phyloP scores from a whole-genome alignment of 2,329 filamentous ascomycete species.

The Zymoseptoria passerinii region DNA sequence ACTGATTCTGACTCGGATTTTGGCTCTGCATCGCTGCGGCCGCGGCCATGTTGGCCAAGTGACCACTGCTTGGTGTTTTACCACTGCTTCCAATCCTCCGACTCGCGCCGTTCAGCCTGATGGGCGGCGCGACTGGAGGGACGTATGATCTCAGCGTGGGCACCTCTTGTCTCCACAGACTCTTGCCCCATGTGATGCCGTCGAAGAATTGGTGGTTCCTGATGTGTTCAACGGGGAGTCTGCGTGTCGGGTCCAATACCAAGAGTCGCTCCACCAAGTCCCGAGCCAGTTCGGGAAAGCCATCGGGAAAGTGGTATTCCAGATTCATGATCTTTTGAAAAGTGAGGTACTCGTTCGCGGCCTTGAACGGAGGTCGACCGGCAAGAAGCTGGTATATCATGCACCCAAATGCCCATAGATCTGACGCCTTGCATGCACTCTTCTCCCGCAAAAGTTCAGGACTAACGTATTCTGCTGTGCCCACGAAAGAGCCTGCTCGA shows the following conservation, averaged over 20 bases:
- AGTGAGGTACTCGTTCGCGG: conserved; percentile 87
- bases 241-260: conserved; percentile 75
- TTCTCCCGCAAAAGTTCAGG: conserved; percentile 95
- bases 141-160: conserved; percentile 78
- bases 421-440: conserved; percentile 93
- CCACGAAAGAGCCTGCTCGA: conserved; percentile 88
- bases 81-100: conserved; percentile 19
- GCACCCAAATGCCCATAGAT: conserved; percentile 96
- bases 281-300: conserved; percentile 76
- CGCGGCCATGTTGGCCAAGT: conserved; percentile 16
- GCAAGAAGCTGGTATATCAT: conserved; percentile 93
- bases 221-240: conserved; percentile 89
- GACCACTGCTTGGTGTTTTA: background rate
- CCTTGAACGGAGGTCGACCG: conserved; percentile 97
- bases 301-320: conserved; percentile 85
- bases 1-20: conserved; percentile 26
- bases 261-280: conserved; percentile 86
- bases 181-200: conserved; percentile 73
- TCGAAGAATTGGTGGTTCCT: conserved; percentile 95
- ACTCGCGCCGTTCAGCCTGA: conserved; percentile 23
- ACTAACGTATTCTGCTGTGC: conserved; percentile 96
- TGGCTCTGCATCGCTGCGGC: conserved; percentile 9
- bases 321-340: conserved; percentile 96
- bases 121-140: conserved; percentile 45
- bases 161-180: conserved; percentile 81